Evolutionary conservation across 805 yeast species (phyloP).

Genomic region (Pichia heedii): DNA sequence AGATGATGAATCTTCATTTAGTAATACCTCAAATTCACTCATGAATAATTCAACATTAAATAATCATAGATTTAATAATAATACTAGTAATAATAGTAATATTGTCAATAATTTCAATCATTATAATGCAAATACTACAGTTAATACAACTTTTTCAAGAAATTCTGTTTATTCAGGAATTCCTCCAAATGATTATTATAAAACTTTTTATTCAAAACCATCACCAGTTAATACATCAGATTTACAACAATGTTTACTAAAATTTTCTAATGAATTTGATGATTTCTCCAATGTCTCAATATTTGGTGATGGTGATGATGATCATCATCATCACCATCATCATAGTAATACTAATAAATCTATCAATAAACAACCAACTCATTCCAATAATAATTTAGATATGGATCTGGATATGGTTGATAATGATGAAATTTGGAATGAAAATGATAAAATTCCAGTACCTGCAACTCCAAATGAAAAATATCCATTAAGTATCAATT

Average conservation of each 20-base stretch:
- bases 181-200: not conserved
- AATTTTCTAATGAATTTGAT: slow-evolving; percentile 35
- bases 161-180: too few relatives aligned
- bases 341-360: too few relatives aligned
- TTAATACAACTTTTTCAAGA: slow-evolving; percentile 4
- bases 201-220: not conserved
- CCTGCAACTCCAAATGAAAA: slow-evolving; percentile 5
- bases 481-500: not conserved
- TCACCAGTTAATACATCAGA: slow-evolving; percentile 31
- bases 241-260: slow-evolving; percentile 31
- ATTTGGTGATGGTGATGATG: slow-evolving; percentile 23
- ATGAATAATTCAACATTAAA: not conserved
- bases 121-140: not conserved
- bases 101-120: not conserved
- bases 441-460: slow-evolving; percentile 2
- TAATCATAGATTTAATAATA: not conserved
- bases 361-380: too few relatives aligned
- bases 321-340: too few relatives aligned
- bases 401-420: slow-evolving; percentile 15
- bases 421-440: slow-evolving; percentile 13
- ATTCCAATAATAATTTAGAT: slow-evolving; percentile 19
- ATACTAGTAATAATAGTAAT: too few relatives aligned
- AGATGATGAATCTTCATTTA: too few relatives aligned
- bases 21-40: not conserved
- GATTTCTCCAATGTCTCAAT: slow-evolving; percentile 25